A percentile compares a stretch with the other conserved stretches of the same genome.
Evolutionary conservation across 768 basidiomycete genomes (phyloP).

Genomic region (Boletus eberwhitei): DNA sequence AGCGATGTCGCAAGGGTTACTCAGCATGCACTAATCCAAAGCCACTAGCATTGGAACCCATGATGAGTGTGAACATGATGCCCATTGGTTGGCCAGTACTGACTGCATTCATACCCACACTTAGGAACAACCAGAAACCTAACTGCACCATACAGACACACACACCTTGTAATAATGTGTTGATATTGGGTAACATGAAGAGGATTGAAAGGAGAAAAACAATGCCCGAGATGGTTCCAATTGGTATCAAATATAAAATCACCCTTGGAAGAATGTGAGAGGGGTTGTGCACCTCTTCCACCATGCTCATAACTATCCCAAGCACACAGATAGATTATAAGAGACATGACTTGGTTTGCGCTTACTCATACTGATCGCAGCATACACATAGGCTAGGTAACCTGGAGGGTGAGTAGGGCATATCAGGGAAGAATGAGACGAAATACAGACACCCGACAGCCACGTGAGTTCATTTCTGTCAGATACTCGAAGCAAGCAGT

Average conservation of each 20-base stretch:
- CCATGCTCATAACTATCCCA: slow-evolving; percentile 55
- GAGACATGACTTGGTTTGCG: not conserved
- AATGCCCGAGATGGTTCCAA: slow-evolving; percentile 48
- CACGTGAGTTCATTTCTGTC: not conserved
- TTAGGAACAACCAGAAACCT: slow-evolving; percentile 1
- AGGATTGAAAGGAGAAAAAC: slow-evolving; percentile 59
- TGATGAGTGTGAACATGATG: too few species aligned
- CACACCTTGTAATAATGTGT: slow-evolving; percentile 51
- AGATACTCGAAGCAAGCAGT: not conserved
- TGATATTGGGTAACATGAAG: slow-evolving; percentile 60
- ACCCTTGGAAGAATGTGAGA: slow-evolving; percentile 52
- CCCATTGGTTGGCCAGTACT: slow-evolving; percentile 63
- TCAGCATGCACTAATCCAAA: too few species aligned
- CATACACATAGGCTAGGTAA: slow-evolving; percentile 48
- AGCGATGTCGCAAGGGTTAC: too few species aligned
- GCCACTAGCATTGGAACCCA: too few species aligned
- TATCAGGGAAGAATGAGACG: not conserved
- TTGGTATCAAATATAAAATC: slow-evolving; percentile 51
- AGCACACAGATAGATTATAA: not conserved
- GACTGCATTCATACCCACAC: slow-evolving; percentile 30
- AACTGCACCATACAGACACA: slow-evolving; percentile 3
- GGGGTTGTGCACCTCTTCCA: slow-evolving; percentile 64
- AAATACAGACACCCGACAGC: not conserved
- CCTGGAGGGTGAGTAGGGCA: slow-evolving; percentile 6
- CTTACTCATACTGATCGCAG: slow-evolving; percentile 63